A percentile compares a stretch with the other conserved stretches of the same genome.
Evolutionary conservation across 1,139 yeast species (phyloP).

Genomic region (Diutina sp.): DNA sequence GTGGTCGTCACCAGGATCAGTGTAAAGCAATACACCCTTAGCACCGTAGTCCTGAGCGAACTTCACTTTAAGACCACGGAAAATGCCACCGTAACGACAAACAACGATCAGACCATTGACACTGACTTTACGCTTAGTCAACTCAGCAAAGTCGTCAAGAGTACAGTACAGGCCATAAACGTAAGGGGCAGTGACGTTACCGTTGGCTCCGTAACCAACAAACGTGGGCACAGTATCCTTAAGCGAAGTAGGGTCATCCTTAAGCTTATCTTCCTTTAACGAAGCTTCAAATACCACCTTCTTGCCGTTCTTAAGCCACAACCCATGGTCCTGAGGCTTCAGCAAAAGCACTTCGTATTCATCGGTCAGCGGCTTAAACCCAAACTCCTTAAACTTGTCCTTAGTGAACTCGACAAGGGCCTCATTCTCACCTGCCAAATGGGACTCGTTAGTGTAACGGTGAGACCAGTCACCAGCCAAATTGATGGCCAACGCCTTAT

Average conservation of each 20-base stretch:
- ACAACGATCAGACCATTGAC: conserved; percentile 43
- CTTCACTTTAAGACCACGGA: conserved; percentile 56
- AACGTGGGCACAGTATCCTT: conserved; percentile 43
- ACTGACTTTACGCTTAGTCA: conserved; percentile 31
- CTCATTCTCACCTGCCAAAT: conserved; percentile 59
- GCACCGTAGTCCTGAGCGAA: conserved; percentile 58
- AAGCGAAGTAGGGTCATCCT: conserved; percentile 57
- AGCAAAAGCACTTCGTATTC: conserved; percentile 10
- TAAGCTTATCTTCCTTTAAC: conserved; percentile 56
- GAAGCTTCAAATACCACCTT: conserved; percentile 43
- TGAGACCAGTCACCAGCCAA: conserved; percentile 21
- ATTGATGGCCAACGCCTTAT: conserved; percentile 15
- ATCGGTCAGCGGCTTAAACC: conserved; percentile 5
- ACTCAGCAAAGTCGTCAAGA: conserved; percentile 34
- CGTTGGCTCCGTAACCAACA: conserved; percentile 59
- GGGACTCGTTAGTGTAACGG: conserved; percentile 45
- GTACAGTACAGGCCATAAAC: conserved; percentile 55
- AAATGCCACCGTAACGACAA: conserved; percentile 45
- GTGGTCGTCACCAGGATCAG: conserved; percentile 60
- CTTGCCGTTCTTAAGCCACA: conserved; percentile 18
- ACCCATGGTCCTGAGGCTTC: conserved; percentile 29
- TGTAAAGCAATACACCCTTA: conserved; percentile 43
- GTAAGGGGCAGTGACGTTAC: conserved; percentile 46
- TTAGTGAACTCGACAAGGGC: conserved; percentile 57
- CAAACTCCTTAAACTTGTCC: conserved; percentile 43